These are phyloP conservation scores for Solanum chaucha DNA, from an alignment of 257 asterid species.

Conservation along the genomic window DNA sequence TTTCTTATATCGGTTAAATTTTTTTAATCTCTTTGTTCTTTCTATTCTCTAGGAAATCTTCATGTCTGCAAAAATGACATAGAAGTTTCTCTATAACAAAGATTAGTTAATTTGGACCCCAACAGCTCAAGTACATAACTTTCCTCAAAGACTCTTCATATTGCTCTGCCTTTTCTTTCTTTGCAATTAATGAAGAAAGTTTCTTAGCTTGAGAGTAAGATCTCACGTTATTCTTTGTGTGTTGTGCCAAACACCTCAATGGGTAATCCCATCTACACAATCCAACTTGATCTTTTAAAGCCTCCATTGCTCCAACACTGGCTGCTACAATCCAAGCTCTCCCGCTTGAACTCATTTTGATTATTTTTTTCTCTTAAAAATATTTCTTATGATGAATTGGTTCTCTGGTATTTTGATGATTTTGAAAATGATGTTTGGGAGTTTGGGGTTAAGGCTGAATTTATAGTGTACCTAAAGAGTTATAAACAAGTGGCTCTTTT, in stretches of 20 bases:
- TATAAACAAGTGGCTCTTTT: neutral
- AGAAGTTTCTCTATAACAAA: neutral
- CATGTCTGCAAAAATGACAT: neutral
- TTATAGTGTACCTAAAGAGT: neutral
- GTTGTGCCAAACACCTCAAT: neutral
- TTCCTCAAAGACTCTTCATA: constrained; percentile 16
- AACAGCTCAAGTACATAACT: constrained; percentile 21
- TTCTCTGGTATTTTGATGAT: neutral
- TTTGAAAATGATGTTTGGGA: neutral
- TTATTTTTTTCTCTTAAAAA: neutral
- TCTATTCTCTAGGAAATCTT: neutral
- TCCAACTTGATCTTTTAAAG: constrained; percentile 16
- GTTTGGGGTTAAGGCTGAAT: neutral
- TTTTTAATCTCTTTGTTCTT: neutral
- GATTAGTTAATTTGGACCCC: constrained; percentile 14
- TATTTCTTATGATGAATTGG: neutral
- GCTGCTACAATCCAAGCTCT: constrained; percentile 18
- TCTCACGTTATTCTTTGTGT: constrained; percentile 4
- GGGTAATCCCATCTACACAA: constrained; percentile 14
- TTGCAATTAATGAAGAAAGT: neutral
- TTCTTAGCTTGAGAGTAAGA: constrained; percentile 9
- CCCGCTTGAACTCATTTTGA: constrained; percentile 11
- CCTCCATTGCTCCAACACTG: constrained; percentile 14
- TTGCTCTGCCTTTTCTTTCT: neutral
- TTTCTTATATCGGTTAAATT: no score